phyloP scores from a whole-genome alignment of 192 early-diverging fungal species.

The Mortierella antarctica region DNA sequence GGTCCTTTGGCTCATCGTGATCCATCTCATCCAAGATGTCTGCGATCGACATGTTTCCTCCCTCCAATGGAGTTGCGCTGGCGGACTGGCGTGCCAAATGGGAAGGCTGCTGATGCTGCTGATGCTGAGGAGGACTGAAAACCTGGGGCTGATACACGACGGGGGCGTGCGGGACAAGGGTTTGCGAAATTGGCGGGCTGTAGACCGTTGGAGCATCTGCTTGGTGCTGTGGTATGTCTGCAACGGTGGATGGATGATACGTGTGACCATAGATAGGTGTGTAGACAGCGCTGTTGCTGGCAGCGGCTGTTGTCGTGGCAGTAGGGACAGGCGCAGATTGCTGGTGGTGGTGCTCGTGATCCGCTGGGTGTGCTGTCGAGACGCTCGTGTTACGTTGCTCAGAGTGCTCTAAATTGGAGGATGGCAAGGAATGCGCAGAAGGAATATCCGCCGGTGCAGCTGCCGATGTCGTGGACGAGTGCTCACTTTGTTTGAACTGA shows the following conservation, averaged over 20 bases:
- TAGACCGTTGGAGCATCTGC: constrained; percentile 1
- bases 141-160: constrained; percentile 27
- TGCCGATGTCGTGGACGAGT: not conserved
- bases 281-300: no score
- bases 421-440: not conserved
- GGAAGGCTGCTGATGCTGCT: constrained; percentile 1
- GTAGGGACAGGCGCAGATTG: not conserved
- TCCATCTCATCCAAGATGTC: constrained; percentile 19
- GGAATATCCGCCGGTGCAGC: not conserved
- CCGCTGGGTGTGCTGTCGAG: not conserved
- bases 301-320: not conserved
- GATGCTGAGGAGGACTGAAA: not conserved
- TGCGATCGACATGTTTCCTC: constrained; percentile 15
- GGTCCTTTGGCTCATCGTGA: not conserved
- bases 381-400: constrained; percentile 1
- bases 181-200: constrained; percentile 2
- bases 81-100: not conserved
- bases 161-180: not conserved
- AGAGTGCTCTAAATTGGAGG: constrained; percentile 38
- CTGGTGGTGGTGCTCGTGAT: not conserved
- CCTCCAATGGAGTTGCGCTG: not conserved
- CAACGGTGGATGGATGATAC: no score
- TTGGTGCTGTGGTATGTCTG: not conserved
- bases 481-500: constrained; percentile 20
- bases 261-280: no score